Base-by-base conservation (phyloP, 1,284 basidiomycete genomes). In the Neotropicomus parvogracilis region DNA sequence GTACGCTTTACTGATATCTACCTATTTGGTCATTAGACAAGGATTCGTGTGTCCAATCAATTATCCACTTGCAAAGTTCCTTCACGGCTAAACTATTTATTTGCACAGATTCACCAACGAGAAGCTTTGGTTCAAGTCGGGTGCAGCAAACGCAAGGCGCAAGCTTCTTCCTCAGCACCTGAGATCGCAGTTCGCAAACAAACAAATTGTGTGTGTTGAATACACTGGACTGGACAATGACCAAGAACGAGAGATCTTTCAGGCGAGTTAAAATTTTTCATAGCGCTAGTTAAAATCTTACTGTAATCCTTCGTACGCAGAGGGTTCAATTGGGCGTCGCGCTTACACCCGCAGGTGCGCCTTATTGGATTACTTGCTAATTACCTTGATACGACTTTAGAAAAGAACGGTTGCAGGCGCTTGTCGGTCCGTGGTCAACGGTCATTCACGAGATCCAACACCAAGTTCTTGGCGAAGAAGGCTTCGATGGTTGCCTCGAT, bases 191-290 rank as follows among this genome's bases (percentile, higher is more conserved):
- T 77, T 78, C 56, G 16, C 63, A 6, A 70, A 68, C 34, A 78
- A 78, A 54, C 75, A 78, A 44, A 68, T 78, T 13, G 72, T 73
- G 14, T 79, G 78, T 48, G 70, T 79, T 9, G 75, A 80, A 52
- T 79, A 78, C 50, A 57, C 60, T 3, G 70, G 71, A 21, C 57
- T 79, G 33, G 61, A 55, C 10, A 39, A 44, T 29, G 64, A 67
- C 29, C 65, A 68, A 41, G 68, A 68, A 40, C 62, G 66, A 35
- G 66, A 68, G 33, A 67, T 68, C 34, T 68, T 70, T 45, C 63
- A 52, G 65, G 72, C 41, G 60, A 60, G 48, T 59, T 26, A 50
- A 1, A 21, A 27, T 20, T 4, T 19, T 37, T 16, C 11, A 16
- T n/a, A n/a, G 10, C 17, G 0, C 37, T 17, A 6, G 13, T 28